Evolutionary conservation across 1,284 basidiomycete species (phyloP), one percentile per base, ranked within the genome.

Genomic region (Apiotrichum gracile): DNA sequence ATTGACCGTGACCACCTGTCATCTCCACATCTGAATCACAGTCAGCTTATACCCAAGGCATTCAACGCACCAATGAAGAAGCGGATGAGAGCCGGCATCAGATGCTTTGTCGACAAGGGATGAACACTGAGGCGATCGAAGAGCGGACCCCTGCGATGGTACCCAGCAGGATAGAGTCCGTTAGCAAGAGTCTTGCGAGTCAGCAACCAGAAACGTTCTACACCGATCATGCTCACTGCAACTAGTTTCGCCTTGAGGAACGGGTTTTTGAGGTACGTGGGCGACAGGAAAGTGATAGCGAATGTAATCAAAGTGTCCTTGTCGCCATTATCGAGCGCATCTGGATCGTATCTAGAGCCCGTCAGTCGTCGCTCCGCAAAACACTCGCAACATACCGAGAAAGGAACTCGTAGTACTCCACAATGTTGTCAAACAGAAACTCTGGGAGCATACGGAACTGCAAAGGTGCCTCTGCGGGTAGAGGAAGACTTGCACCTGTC

Each of bases 211-310:
- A 10, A 12, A 25, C 29, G 33, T 17, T 17, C 44, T 62, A 91
- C 90, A 67, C n/a, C n/a, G n/a, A n/a, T n/a, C n/a, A n/a, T n/a
- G n/a, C n/a, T n/a, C n/a, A n/a, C n/a, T n/a, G 94, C 91, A 60
- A 97, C 91, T 41, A 98, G 85, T 76, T 98, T 97, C n/a, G 91
- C 85, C 75, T 97, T 97, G 63, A 98, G 75, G 80, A 96, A 97
- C 0, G 96, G 96, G 63, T 98, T 99, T 78, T 96, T 97, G 78
- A 99, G 92, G 72, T 94, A 97, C 83, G 88, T 90, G 7, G 91
- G 96, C 8, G 88, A 86, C 51, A 98, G 78, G 81, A 97, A 97
- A 0, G 89, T 91, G 61, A 97, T 79, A 35, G 85, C 83, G 74
- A 97, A 98, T 0, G 85, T 83, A 60, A 97, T 79, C n/a, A 98